Evolutionary conservation across 2,329 filamentous ascomycete genomes (phyloP), one percentile per base, ranked within the genome.

Genomic region (Stachybotrys elegans): DNA sequence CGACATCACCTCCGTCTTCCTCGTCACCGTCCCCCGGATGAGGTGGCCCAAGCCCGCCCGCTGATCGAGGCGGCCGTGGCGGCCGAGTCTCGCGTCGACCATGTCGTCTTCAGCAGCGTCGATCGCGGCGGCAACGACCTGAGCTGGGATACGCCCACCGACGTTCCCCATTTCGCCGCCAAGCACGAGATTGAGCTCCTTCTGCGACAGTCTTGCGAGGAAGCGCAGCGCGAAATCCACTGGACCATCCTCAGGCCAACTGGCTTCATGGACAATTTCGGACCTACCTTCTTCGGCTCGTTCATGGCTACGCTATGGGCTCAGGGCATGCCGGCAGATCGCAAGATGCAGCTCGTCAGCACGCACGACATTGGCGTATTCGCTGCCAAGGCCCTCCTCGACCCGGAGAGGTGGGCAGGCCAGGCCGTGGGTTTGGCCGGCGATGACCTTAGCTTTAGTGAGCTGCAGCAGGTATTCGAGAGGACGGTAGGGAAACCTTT

Each of bases 111-210:
- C 60, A 72, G 71, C 1, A 80, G 74, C 32, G 76, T 82, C 7
- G 81, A 84, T 46, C 77, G 81, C 21, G 73, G 76, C 37, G 78
- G 79, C 17, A 7, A 8, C 19, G 69, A 72, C 40, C 69, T 68
- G 32, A 72, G 70, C 39, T 62, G 69, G 40, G 66, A 70, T 12
- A 71, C 71, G 49, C 68, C 75, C 0, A 83, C 80, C 3, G 48
- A 68, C 2, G 66, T 84, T 29, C 78, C 78, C 0, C 79, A 84
- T 57, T 85, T 84, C 58, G 68, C 69, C 45, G 66, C 60, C 58
- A 84, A 85, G 58, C 71, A 78, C 53, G 58, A 73, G 25, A 79
- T 84, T 51, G 82, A 85, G 58, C 62, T 75, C 40, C 69, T 84
- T 50, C 68, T 84, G n/a, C 63, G 75, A 22, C 64, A 73, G 21